A percentile compares a stretch with the other conserved stretches of the same genome.
These are phyloP conservation scores for Colletotrichum musae DNA, from an alignment of 2,329 filamentous ascomycete genomes.

Conservation along the genomic window DNA sequence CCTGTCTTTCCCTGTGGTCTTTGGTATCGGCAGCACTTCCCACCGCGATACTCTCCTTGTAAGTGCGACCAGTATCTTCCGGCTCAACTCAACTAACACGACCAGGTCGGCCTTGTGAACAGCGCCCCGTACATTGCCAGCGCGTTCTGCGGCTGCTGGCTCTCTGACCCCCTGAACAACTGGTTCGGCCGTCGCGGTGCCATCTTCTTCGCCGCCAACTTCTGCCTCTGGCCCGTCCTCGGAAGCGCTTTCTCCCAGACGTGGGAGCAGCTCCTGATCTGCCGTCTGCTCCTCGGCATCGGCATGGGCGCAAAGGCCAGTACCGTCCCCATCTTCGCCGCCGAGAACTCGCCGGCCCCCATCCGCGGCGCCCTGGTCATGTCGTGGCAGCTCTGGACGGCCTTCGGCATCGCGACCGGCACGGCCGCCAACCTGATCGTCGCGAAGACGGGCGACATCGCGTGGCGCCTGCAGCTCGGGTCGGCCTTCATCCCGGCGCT, in stretches of 20 bases:
- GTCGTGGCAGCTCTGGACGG: conserved; percentile 74
- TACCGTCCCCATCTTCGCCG: conserved; percentile 81
- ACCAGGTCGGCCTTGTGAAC: conserved; percentile 73
- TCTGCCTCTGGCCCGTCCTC: conserved; percentile 79
- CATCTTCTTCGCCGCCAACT: conserved; percentile 79
- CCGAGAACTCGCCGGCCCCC: conserved; percentile 78
- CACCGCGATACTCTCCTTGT: conserved; percentile 63
- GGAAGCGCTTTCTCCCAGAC: conserved; percentile 79
- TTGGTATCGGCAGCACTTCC: conserved; percentile 61
- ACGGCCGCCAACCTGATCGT: conserved; percentile 71
- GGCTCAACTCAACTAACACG: conserved; percentile 50
- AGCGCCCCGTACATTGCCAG: conserved; percentile 60
- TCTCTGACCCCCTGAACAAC: conserved; percentile 76
- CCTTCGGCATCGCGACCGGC: conserved; percentile 67
- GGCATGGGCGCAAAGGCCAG: conserved; percentile 83
- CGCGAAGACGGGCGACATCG: conserved; percentile 63
- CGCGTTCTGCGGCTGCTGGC: conserved; percentile 76
- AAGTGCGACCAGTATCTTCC: neutral
- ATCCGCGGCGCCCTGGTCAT: conserved; percentile 76
- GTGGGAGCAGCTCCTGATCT: conserved; percentile 80
- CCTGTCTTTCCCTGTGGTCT: conserved; percentile 59
- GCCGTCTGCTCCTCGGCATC: conserved; percentile 81
- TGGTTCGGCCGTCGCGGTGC: conserved; percentile 76
- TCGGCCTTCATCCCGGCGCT: conserved; percentile 74
- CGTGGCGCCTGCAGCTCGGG: conserved; percentile 72